Conservation (phyloP, 2,329 filamentous ascomycete species). For the Rutstroemia sp. region DNA sequence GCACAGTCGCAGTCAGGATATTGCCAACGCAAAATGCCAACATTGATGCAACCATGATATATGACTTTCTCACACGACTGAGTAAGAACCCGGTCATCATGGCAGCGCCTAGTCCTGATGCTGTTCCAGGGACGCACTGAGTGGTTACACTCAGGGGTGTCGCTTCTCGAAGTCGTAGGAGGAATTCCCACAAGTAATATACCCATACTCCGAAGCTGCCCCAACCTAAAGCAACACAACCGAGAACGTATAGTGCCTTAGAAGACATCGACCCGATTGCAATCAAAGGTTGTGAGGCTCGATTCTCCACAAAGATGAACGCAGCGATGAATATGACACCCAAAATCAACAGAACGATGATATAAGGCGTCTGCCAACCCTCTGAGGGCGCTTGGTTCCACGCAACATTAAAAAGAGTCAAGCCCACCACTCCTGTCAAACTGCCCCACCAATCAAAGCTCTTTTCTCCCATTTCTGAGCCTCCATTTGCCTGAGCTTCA, state of each 20-base stretch:
- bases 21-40: conserved; percentile 33
- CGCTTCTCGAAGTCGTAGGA: not conserved
- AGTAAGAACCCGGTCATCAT: not conserved
- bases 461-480: conserved; percentile 13
- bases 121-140: not conserved
- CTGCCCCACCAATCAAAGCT: not conserved
- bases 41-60: conserved; percentile 31
- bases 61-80: not conserved
- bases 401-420: conserved; percentile 58
- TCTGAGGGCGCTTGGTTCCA: conserved; percentile 53
- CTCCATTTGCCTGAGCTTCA: not conserved
- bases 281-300: not conserved
- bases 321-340: conserved; percentile 25
- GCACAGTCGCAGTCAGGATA: conserved; percentile 37
- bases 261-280: not conserved
- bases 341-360: conserved; percentile 37
- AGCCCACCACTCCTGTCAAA: conserved; percentile 41
- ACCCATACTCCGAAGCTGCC: conserved; percentile 11
- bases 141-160: not conserved
- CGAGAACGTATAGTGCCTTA: not conserved
- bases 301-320: not conserved
- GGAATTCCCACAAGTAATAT: conserved; percentile 6
- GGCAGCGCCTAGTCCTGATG: not conserved
- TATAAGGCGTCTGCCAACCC: conserved; percentile 29
- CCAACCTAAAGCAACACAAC: conserved; percentile 17